Conservation (phyloP, 257 asterid species). For the Marsdenia floribunda region DNA sequence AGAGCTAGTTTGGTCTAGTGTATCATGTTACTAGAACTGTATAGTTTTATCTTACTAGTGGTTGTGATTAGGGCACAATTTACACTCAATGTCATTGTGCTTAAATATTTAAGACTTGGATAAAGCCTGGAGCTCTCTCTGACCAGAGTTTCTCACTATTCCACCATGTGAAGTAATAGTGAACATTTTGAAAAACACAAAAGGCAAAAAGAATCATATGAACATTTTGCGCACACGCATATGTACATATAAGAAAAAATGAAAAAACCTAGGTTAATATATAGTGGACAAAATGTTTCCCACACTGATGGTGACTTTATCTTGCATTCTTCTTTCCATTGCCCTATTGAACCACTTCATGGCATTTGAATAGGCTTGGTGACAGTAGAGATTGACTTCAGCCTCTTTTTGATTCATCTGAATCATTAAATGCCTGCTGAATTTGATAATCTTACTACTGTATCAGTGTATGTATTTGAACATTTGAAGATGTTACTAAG, state of each 20-base stretch:
- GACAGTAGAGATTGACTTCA: neutral
- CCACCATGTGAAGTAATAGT: neutral
- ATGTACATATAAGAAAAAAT: too few relatives aligned
- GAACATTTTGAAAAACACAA: neutral
- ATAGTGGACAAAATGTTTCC: too few relatives aligned
- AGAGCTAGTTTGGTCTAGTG: neutral
- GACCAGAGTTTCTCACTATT: neutral
- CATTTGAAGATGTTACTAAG: neutral
- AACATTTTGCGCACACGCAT: too few relatives aligned
- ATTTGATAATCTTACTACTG: neutral
- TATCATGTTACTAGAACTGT: too few relatives aligned
- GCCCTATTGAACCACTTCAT: neutral
- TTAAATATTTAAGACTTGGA: neutral
- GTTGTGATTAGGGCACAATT: neutral
- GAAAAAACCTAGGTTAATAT: too few relatives aligned
- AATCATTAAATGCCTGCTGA: neutral
- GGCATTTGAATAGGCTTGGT: neutral
- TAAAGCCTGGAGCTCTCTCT: neutral
- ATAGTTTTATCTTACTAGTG: neutral
- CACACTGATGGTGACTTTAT: neutral
- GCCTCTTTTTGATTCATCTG: neutral
- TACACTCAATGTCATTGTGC: neutral
- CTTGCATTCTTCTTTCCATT: neutral
- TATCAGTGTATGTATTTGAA: neutral
- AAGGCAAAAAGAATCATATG: too few relatives aligned